Base-by-base conservation (phyloP, 768 basidiomycete genomes). In the Grammothele lineata region DNA sequence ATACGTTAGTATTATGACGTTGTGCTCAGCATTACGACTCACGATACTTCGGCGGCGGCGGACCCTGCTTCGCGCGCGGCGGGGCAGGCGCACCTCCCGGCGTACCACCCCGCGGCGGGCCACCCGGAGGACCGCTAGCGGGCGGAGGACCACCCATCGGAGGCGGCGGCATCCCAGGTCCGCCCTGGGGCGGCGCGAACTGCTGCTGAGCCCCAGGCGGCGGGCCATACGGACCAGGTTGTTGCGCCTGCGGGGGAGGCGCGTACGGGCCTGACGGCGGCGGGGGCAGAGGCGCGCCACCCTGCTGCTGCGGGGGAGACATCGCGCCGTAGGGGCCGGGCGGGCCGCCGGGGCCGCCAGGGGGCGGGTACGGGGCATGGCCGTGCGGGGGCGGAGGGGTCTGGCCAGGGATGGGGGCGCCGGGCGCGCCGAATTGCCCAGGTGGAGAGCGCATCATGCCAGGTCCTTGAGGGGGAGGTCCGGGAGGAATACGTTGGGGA, bases 1-100 rank as follows among this genome's bases (percentile, higher is more conserved):
- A 34, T 32, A 30, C 27, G 27, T 7, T 7, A 7, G 7, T 30
- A 30, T 30, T 14, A 30, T 7, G 8, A 30, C 27, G 14, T 7
- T 7, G 8, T 30, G 35, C 35, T 6, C 7, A 36, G 35, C 15
- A 14, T 6, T n/a, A 17, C 35, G 22, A 9, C 81, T 63, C 55
- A 84, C 82, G 83, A 64, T 85, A 82, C 61, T 78, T 78, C 15
- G 79, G 71, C 32, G 65, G 65, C 10, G 71, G 67, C 25, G 75
- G 69, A 7, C 71, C 70, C 18, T 67, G 61, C 9, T 66, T 65
- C 10, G 58, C 62, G 22, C 70, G 62, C 4, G 66, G 66, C 23
- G 67, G 66, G 1, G 62, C 40, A 15, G 63, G 41, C 15, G 55
- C 51, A 5, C 47, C 56, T 15, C 42, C 54, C 12, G 52, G 44